Base-by-base conservation (phyloP, 2,329 filamentous ascomycete species). In the Pseudogymnoascus sp. region DNA sequence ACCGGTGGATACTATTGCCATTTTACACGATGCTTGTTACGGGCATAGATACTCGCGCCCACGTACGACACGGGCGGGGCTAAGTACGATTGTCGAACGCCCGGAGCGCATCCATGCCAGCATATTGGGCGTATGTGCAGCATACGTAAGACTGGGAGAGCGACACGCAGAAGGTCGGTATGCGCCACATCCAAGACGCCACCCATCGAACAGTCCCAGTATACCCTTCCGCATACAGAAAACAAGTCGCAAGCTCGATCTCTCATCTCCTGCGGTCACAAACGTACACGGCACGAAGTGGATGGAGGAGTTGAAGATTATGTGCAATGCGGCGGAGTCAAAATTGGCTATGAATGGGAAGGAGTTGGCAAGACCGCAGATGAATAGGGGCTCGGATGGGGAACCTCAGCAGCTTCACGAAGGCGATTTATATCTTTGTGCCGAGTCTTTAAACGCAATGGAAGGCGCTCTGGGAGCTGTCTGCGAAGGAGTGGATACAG, bases 11-110 rank as follows among this genome's bases (percentile, higher is more conserved):
- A 91, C 91, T 0, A 77, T 96, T 3, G 92, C 97, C 56, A 83
- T 99, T 31, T 78, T 99, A 1, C 92, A 97, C 70, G 95, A 99
- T 77, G 88, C 89, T 62, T 96, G 93, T 76, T 99, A 97, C 73
- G 93, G 93, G 23, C 95, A 99, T 77, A 88, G 92, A 21, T 99
- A 87, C 75, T 91, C 93, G 9, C 84, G 95, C 49, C 91, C 91
- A 3, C 88, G 89, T 69, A 88, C 91, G 0, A 88, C 86, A 21
- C 88, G 88, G 70, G 82, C 79, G 49, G 83, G 84, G 14, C 81
- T 97, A 1, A 85, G 80, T 70, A 89, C 87, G 63, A 96, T 99
- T 67, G 93, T 99, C 59, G 95, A 99, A 77, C 84, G 95, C 9
- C 95, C 95, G 0, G 95, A 99, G 77, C 83, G 95, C 64, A 87